Percentiles rank a stretch among this genome's conserved stretches.
phyloP scores from a whole-genome alignment of 1,284 basidiomycete genomes.

The Cutaneotrichosporon sp. region DNA sequence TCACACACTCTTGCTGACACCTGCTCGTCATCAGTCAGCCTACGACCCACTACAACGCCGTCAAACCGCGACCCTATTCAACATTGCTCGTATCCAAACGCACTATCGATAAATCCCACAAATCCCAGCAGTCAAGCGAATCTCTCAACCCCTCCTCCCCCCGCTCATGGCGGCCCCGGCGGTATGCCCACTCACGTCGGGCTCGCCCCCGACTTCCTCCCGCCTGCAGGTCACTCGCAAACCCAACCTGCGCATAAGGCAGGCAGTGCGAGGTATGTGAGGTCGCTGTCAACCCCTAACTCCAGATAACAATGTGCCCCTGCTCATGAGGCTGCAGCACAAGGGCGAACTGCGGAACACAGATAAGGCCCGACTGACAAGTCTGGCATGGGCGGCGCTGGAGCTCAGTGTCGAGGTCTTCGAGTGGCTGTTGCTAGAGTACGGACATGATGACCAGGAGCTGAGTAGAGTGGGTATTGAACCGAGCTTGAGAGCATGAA shows the following conservation, averaged over 20 bases:
- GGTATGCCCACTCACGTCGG: slow-evolving; percentile 1
- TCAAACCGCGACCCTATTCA: too few relatives aligned
- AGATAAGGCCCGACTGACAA: slow-evolving; percentile 68
- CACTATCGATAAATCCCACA: too few relatives aligned
- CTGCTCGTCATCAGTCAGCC: too few relatives aligned
- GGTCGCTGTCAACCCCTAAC: too few relatives aligned
- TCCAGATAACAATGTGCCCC: slow-evolving; percentile 82
- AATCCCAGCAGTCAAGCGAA: too few relatives aligned
- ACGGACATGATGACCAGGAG: slow-evolving; percentile 84
- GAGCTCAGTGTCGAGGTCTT: slow-evolving; percentile 82
- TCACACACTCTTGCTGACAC: too few relatives aligned
- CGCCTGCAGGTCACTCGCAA: slow-evolving; percentile 33
- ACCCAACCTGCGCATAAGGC: slow-evolving; percentile 32
- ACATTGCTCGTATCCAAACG: too few relatives aligned
- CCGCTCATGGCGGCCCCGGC: neutral
- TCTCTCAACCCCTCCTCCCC: too few relatives aligned
- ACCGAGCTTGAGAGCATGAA: slow-evolving; percentile 77
- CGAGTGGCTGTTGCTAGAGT: slow-evolving; percentile 73
- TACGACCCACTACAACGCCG: too few relatives aligned
- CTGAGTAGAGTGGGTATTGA: slow-evolving; percentile 75
- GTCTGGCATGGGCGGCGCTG: slow-evolving; percentile 79
- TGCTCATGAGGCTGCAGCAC: slow-evolving; percentile 68
- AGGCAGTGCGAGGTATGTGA: slow-evolving; percentile 45
- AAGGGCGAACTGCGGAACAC: slow-evolving; percentile 78
- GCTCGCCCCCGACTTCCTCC: neutral